Evolutionary conservation across 192 early-diverging fungal species (phyloP).

Genomic region (Coemansia asiatica): DNA sequence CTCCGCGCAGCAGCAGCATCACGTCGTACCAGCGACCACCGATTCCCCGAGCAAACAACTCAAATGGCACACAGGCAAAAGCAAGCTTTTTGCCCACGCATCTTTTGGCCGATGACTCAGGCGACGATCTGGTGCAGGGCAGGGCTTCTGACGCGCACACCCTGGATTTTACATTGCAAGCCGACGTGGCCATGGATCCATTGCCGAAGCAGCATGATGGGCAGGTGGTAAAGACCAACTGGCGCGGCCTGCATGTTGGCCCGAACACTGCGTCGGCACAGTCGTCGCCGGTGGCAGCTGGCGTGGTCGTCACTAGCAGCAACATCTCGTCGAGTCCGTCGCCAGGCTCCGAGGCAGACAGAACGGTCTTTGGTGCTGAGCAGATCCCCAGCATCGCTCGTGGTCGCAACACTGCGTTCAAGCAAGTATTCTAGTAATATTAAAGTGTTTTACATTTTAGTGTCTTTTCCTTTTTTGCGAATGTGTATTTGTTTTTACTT

Average conservation of each 20-base stretch:
- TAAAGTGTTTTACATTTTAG: too few species aligned
- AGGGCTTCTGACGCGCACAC: neutral
- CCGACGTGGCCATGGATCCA: neutral
- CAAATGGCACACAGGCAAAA: neutral
- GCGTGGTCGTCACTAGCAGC: conserved; percentile 1
- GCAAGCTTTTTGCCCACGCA: neutral
- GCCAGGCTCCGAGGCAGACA: conserved; percentile 5
- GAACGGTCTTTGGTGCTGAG: conserved; percentile 23
- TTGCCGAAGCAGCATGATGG: neutral
- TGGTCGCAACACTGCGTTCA: conserved; percentile 25
- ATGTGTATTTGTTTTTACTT: too few species aligned
- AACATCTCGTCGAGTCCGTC: conserved; percentile 31
- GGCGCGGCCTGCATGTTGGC: conserved; percentile 21
- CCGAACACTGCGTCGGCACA: conserved; percentile 42
- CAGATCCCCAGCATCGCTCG: conserved; percentile 30
- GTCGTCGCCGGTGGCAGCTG: conserved; percentile 29
- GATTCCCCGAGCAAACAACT: neutral
- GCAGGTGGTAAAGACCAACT: neutral
- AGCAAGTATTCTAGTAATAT: too few species aligned
- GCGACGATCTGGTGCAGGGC: conserved; percentile 1
- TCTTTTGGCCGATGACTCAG: neutral
- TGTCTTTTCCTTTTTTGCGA: too few species aligned
- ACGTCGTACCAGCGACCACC: neutral
- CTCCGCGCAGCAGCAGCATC: neutral
- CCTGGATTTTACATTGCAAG: neutral